Evolutionary conservation across 1,284 basidiomycete genomes (phyloP).

Genomic region (Puccinia hordei): DNA sequence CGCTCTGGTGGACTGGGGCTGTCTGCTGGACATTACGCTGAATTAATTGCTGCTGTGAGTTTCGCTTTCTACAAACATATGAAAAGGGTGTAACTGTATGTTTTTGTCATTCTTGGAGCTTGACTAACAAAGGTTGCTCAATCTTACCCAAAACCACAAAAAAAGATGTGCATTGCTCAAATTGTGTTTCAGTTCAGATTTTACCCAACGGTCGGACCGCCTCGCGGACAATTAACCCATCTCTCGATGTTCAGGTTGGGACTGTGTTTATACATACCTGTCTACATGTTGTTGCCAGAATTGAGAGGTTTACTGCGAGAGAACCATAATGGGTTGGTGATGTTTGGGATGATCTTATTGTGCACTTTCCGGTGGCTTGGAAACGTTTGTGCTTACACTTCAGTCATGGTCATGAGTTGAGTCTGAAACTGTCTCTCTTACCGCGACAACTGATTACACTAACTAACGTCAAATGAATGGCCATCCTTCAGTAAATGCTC

Average conservation of each 20-base stretch:
- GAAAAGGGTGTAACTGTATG: not conserved
- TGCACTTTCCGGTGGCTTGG: slow-evolving; percentile 59
- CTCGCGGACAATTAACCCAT: slow-evolving; percentile 57
- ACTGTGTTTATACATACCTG: slow-evolving; percentile 53
- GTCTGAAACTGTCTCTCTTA: not conserved
- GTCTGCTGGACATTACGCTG: slow-evolving; percentile 59
- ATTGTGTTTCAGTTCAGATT: slow-evolving; percentile 62
- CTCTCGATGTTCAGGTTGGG: slow-evolving; percentile 58
- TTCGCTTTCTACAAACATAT: slow-evolving; percentile 13
- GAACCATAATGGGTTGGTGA: slow-evolving; percentile 61
- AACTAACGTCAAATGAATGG: not conserved
- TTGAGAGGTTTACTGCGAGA: slow-evolving; percentile 65
- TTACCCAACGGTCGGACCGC: slow-evolving; percentile 70
- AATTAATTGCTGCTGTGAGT: slow-evolving; percentile 58
- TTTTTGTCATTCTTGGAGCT: too few species aligned
- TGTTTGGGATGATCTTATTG: slow-evolving; percentile 61
- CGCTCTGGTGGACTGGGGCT: slow-evolving; percentile 58
- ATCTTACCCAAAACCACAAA: slow-evolving; percentile 38
- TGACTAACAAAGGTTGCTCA: not conserved
- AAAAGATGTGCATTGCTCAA: slow-evolving; percentile 53
- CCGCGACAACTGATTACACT: not conserved
- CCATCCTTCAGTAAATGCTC: slow-evolving; percentile 59
- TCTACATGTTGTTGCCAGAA: slow-evolving; percentile 56
- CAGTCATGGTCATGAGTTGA: slow-evolving; percentile 54
- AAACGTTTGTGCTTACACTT: slow-evolving; percentile 60